Evolutionary conservation across 257 asterid genomes (phyloP).

Genomic region (Osmanthus fragrans): DNA sequence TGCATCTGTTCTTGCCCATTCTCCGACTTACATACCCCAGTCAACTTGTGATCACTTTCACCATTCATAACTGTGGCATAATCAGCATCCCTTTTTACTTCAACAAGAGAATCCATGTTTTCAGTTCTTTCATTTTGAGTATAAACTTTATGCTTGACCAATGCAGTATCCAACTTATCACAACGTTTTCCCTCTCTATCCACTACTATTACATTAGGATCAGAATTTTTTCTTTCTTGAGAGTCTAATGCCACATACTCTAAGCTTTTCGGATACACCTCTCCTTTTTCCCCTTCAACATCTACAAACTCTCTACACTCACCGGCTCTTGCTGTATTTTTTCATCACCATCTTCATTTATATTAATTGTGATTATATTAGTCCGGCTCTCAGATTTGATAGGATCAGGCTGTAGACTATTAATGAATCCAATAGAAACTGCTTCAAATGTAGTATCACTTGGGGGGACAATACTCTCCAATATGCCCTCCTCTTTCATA

Average conservation of each 20-base stretch:
- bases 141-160: slow-evolving; percentile 30
- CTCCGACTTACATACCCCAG: slow-evolving; percentile 11
- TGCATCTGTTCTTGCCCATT: slow-evolving; percentile 22
- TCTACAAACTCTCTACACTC: slow-evolving; percentile 16
- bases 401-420: slow-evolving; percentile 23
- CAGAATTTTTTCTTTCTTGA: slow-evolving; percentile 29
- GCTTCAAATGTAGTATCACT: too few species aligned
- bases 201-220: slow-evolving; percentile 14
- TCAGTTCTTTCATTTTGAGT: slow-evolving; percentile 28
- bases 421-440: slow-evolving; percentile 27
- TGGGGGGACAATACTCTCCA: background rate
- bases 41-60: slow-evolving; percentile 1
- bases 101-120: slow-evolving; percentile 25
- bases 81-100: slow-evolving; percentile 23
- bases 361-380: slow-evolving; percentile 11
- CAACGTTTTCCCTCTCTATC: slow-evolving; percentile 28
- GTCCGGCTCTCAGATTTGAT: slow-evolving; percentile 19
- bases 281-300: slow-evolving; percentile 25
- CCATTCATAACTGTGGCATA: background rate
- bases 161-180: slow-evolving; percentile 32
- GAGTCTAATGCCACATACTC: too few species aligned
- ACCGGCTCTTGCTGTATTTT: slow-evolving; percentile 18
- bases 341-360: slow-evolving; percentile 21
- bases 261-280: background rate
- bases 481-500: background rate